A percentile compares a stretch with the other conserved stretches of the same genome.
Conservation (phyloP, 805 yeast species). For the Scheffersomyces amazonensis region DNA sequence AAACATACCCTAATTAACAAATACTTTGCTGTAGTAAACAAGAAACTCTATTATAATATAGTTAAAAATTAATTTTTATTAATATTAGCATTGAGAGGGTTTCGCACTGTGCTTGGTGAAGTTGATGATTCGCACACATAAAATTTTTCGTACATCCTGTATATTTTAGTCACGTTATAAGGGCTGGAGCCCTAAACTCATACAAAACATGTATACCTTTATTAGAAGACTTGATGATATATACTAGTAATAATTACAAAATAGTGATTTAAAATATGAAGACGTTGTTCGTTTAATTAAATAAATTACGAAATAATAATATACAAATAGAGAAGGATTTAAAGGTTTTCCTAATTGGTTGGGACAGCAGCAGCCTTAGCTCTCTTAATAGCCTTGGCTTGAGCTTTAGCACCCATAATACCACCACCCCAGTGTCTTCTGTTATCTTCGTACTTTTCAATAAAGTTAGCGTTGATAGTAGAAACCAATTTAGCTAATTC, state of each 20-base stretch:
- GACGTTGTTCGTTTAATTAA: too few species aligned
- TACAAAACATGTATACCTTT: too few species aligned
- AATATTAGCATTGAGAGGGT: background rate
- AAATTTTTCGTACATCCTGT: background rate
- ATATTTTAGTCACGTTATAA: background rate
- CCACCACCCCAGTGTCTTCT: constrained; percentile 99
- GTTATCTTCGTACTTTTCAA: constrained; percentile 89
- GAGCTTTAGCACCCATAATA: constrained; percentile 92
- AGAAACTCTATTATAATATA: background rate
- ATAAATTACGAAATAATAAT: too few species aligned
- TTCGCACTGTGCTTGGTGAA: background rate
- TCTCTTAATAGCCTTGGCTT: constrained; percentile 77
- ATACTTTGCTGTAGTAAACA: constrained; percentile 8
- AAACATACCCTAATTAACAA: constrained; percentile 11
- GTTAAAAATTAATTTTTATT: background rate
- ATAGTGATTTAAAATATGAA: too few species aligned
- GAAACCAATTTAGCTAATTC: constrained; percentile 90
- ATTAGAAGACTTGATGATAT: too few species aligned
- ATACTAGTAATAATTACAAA: too few species aligned
- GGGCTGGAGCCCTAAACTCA: background rate
- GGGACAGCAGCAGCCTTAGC: constrained; percentile 49
- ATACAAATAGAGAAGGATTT: background rate
- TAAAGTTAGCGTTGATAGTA: constrained; percentile 89
- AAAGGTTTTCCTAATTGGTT: background rate
- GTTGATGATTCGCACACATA: background rate